phyloP scores from a whole-genome alignment of 306 rosid species.

The Pueraria montana region DNA sequence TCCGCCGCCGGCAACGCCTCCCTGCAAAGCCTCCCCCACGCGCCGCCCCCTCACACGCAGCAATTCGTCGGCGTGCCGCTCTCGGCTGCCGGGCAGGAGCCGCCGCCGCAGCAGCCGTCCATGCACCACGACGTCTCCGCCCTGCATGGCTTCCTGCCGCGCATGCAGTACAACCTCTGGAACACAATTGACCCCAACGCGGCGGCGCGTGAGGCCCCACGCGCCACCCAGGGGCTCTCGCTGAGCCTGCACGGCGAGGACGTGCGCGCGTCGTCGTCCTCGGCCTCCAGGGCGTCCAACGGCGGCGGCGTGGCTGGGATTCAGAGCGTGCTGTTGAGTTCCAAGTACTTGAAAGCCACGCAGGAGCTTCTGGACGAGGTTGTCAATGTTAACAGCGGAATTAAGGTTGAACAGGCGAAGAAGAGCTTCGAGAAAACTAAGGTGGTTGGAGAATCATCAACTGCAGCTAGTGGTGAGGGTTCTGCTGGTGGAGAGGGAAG shows the following conservation, averaged over 20 bases:
- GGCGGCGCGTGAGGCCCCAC: conserved; percentile 81
- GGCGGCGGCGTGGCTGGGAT: conserved; percentile 71
- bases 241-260: conserved; percentile 70
- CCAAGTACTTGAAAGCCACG: conserved; percentile 87
- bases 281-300: conserved; percentile 69
- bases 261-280: conserved; percentile 63
- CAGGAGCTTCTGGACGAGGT: conserved; percentile 92
- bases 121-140: conserved; percentile 68
- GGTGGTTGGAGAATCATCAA: conserved; percentile 66
- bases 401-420: conserved; percentile 61
- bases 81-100: conserved; percentile 52
- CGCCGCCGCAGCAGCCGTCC: conserved; percentile 53
- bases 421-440: conserved; percentile 57
- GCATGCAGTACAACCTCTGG: conserved; percentile 82
- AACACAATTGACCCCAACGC: conserved; percentile 62
- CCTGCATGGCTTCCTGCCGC: conserved; percentile 84
- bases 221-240: conserved; percentile 77
- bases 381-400: conserved; percentile 73
- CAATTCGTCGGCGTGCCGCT: conserved; percentile 81
- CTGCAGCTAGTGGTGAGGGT: conserved; percentile 62
- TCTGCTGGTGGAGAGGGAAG: conserved; percentile 60
- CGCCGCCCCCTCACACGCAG: conserved; percentile 71
- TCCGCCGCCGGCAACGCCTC: conserved; percentile 58
- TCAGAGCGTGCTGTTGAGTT: conserved; percentile 81
- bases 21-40: conserved; percentile 56